Evolutionary conservation across 192 early-diverging fungal genomes (phyloP), one percentile per base, ranked within the genome.

Genomic region (Kickxella alabastrina): DNA sequence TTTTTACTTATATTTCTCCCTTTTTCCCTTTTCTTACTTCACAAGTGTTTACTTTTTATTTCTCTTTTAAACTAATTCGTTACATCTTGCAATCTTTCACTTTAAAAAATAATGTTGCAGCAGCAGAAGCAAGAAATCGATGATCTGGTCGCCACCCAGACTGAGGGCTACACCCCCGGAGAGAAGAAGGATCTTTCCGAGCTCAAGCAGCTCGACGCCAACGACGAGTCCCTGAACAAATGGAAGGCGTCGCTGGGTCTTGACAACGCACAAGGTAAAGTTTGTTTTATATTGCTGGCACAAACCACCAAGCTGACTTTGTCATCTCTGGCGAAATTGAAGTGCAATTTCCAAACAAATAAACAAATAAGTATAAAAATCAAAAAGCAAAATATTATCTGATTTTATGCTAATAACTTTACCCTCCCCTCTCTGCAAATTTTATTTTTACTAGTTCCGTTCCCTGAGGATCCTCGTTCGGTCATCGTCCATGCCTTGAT

Each of bases 241-340:
- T 99, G 96, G 96, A 99, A 99, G 80, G 86, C 85, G 52, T 92
- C 90, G 15, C 84, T 99, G 38, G 96, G 96, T 25, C 71, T 99
- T 29, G 64, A 53, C 48, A 59, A 53, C 15, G 58, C 75, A 25
- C 17, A 77, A 75, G 80, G 82, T 83, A 74, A 70, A 65, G 36
- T 43, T 15, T 8, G 23, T 17, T 10, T 7, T 43, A 10, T 21
- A 0, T 40, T 3, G 21, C 24, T 28, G n/a, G n/a, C n/a, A n/a
- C n/a, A n/a, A n/a, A n/a, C n/a, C n/a, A n/a, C n/a, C n/a, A n/a
- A n/a, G n/a, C n/a, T n/a, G n/a, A n/a, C 36, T n/a, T 49, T 22
- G 22, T n/a, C 10, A 39, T 39, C 38, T 39, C 38, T 39, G 38
- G n/a, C n/a, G n/a, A n/a, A n/a, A n/a, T n/a, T n/a, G n/a, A n/a